Conservation (phyloP, 2,329 filamentous ascomycete genomes). For the Colletotrichum shisoi region DNA sequence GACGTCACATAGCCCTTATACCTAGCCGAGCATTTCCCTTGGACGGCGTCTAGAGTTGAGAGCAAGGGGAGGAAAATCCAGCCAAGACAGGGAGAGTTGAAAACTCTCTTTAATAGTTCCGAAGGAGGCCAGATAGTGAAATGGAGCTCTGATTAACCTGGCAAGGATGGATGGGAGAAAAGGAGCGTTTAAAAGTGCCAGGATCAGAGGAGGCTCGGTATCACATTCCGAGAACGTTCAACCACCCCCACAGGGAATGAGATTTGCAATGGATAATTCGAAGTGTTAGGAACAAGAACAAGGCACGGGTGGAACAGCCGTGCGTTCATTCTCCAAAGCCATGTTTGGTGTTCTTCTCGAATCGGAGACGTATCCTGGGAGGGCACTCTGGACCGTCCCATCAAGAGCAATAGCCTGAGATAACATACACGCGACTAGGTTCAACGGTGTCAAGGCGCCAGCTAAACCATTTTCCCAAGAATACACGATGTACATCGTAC, state of each 20-base stretch:
- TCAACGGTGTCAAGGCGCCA: too few relatives aligned
- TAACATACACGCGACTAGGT: background rate
- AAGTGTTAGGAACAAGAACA: background rate
- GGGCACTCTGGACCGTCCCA: conserved; percentile 18
- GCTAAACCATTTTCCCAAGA: too few relatives aligned
- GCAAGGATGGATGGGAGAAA: background rate
- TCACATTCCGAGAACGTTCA: background rate
- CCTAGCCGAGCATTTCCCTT: background rate
- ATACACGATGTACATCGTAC: too few relatives aligned
- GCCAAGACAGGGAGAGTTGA: background rate
- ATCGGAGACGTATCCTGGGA: conserved; percentile 7
- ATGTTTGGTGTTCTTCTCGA: conserved; percentile 4
- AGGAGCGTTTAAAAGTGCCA: background rate
- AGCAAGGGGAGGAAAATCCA: background rate
- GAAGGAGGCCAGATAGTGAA: background rate
- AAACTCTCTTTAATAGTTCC: background rate
- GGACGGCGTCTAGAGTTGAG: conserved; percentile 1
- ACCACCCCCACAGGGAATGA: too few relatives aligned
- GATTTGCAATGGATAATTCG: background rate
- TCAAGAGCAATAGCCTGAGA: conserved; percentile 9
- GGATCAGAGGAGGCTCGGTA: background rate
- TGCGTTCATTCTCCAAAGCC: background rate
- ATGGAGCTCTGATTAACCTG: background rate
- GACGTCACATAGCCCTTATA: conserved; percentile 29
- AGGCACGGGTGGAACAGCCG: background rate